These are phyloP conservation scores for Myriangium duriaei DNA, from an alignment of 2,329 filamentous ascomycete species.

Conservation along the genomic window DNA sequence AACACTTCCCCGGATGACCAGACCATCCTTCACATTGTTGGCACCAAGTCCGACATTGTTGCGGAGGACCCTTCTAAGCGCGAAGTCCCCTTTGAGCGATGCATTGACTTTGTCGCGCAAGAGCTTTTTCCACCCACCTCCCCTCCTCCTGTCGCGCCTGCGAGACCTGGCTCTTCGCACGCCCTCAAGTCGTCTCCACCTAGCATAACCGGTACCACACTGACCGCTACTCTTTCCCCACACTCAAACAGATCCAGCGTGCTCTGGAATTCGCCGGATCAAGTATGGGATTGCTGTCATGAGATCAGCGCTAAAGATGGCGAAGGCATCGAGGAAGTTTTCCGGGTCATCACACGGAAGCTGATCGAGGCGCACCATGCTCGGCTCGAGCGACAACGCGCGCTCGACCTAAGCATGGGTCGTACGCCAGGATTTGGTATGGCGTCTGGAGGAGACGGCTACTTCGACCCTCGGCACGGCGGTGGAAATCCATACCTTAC, in stretches of 20 bases:
- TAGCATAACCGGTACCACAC: constrained; percentile 18
- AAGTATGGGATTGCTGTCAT: constrained; percentile 94
- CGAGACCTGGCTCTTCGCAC: constrained; percentile 9
- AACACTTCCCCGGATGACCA: constrained; percentile 39
- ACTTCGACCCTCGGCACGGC: constrained; percentile 37
- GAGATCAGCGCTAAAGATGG: constrained; percentile 91
- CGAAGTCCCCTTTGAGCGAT: constrained; percentile 85
- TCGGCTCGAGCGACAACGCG: constrained; percentile 38
- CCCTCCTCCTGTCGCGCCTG: constrained; percentile 50
- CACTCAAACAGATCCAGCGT: constrained; percentile 48
- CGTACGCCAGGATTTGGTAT: constrained; percentile 32
- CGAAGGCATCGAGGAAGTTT: constrained; percentile 93
- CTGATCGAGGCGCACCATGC: constrained; percentile 58
- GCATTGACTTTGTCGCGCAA: constrained; percentile 90
- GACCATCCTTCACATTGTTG: constrained; percentile 85
- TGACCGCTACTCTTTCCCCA: constrained; percentile 34
- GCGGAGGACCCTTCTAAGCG: constrained; percentile 66
- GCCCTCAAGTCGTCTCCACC: constrained; percentile 9
- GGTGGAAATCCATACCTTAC: constrained; percentile 24
- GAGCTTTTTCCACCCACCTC: constrained; percentile 60
- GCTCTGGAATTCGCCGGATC: constrained; percentile 74
- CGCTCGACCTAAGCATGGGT: constrained; percentile 30
- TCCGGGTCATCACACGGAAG: constrained; percentile 79
- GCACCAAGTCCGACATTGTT: constrained; percentile 86
- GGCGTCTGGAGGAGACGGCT: constrained; percentile 22